A percentile compares a stretch with the other conserved stretches of the same genome.
These are phyloP conservation scores for Pseudonitzschia delicatissima DNA, from an alignment of 108 stramenopile species.

Conservation along the genomic window DNA sequence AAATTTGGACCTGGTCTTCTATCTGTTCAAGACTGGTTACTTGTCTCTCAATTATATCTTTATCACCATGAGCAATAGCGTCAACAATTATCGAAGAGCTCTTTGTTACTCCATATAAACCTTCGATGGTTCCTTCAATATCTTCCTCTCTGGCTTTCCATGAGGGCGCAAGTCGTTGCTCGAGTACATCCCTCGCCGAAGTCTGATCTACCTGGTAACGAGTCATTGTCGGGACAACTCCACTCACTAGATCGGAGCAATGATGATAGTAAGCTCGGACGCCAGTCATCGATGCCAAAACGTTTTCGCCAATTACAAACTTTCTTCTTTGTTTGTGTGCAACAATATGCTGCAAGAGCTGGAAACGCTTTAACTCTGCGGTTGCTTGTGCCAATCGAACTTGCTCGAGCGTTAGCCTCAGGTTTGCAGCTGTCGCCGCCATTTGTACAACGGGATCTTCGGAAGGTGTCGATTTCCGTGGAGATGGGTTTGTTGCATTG, in stretches of 20 bases:
- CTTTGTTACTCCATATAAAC: slow-evolving; percentile 46
- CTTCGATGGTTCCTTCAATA: slow-evolving; percentile 52
- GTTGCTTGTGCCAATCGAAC: slow-evolving; percentile 76
- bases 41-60: slow-evolving; percentile 47
- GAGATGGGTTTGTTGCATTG: background rate
- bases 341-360: slow-evolving; percentile 70
- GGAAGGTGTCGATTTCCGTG: slow-evolving; percentile 11
- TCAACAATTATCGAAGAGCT: slow-evolving; percentile 51
- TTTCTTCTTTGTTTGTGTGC: slow-evolving; percentile 81
- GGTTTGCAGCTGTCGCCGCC: slow-evolving; percentile 61
- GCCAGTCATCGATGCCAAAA: slow-evolving; percentile 71
- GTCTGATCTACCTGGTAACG: slow-evolving; percentile 66
- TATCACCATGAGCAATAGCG: slow-evolving; percentile 61
- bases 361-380: slow-evolving; percentile 84
- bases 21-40: slow-evolving; percentile 58
- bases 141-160: slow-evolving; percentile 66
- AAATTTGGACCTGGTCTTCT: slow-evolving; percentile 71
- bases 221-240: slow-evolving; percentile 55
- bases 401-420: slow-evolving; percentile 70
- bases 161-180: slow-evolving; percentile 50
- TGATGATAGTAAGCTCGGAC: slow-evolving; percentile 69
- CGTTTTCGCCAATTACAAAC: slow-evolving; percentile 84
- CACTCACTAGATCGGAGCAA: slow-evolving; percentile 67
- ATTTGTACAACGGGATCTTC: slow-evolving; percentile 37
- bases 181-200: slow-evolving; percentile 45